These are phyloP conservation scores for Dioscorea cayenensis DNA, from an alignment of 116 monocot species.

Conservation along the genomic window DNA sequence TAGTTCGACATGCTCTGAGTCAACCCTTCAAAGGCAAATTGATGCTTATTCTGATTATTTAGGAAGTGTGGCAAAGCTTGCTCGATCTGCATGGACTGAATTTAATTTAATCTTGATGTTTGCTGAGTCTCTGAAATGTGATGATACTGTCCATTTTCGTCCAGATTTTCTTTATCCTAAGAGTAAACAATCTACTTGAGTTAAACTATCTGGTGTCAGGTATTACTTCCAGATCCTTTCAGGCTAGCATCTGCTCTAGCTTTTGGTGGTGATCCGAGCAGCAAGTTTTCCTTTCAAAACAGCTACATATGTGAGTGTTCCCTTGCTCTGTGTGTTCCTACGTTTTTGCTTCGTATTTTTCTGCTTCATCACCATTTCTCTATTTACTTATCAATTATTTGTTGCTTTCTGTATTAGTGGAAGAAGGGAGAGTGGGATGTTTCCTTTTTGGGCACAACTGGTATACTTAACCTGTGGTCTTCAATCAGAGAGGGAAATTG, in stretches of 20 bases:
- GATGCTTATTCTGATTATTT: slow-evolving; percentile 71
- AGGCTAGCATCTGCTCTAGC: slow-evolving; percentile 19
- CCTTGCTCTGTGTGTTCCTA: not conserved
- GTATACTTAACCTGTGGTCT: slow-evolving; percentile 32
- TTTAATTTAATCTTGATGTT: slow-evolving; percentile 83
- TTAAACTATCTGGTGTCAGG: slow-evolving; percentile 1
- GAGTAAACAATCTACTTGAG: slow-evolving; percentile 12
- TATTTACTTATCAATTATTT: not conserved
- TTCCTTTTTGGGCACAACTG: slow-evolving; percentile 82
- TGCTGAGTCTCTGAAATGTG: slow-evolving; percentile 51
- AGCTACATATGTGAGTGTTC: slow-evolving; percentile 88
- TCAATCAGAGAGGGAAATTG: slow-evolving; percentile 37
- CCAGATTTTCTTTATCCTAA: slow-evolving; percentile 44
- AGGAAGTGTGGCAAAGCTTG: slow-evolving; percentile 77
- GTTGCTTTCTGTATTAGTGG: slow-evolving; percentile 41
- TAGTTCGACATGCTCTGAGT: slow-evolving; percentile 14
- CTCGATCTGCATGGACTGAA: slow-evolving; percentile 93
- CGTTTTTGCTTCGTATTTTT: not conserved
- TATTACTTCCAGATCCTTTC: slow-evolving; percentile 10
- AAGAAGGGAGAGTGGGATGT: slow-evolving; percentile 80
- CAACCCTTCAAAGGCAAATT: slow-evolving; percentile 45
- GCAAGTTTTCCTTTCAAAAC: slow-evolving; percentile 89
- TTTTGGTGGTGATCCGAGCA: slow-evolving; percentile 61
- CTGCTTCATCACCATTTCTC: not conserved
- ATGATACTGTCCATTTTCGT: slow-evolving; percentile 53